Percentiles rank a stretch among this genome's conserved stretches.
Evolutionary conservation across 1,284 basidiomycete species (phyloP).

Genomic region (Ustilago loliicola): DNA sequence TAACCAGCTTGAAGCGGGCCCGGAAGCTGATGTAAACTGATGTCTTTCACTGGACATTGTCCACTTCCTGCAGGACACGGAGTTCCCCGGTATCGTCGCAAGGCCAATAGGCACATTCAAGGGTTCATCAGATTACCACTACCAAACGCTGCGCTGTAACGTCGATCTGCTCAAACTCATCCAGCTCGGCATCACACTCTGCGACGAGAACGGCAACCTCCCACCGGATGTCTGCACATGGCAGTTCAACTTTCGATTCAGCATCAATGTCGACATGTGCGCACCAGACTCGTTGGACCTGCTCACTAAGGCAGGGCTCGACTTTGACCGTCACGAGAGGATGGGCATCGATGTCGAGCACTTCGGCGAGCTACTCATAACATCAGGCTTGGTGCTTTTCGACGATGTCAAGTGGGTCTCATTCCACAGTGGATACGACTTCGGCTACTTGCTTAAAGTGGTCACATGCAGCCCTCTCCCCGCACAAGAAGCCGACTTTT

Average conservation of each 20-base stretch:
- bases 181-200: slow-evolving; percentile 93
- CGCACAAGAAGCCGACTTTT: slow-evolving; percentile 89
- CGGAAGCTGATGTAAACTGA: no score
- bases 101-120: slow-evolving; percentile 96
- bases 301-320: slow-evolving; percentile 92
- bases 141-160: slow-evolving; percentile 96
- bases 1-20: no score
- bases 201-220: slow-evolving; percentile 91
- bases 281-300: slow-evolving; percentile 96
- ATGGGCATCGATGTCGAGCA: slow-evolving; percentile 92
- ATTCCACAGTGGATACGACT: slow-evolving; percentile 99
- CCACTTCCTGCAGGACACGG: slow-evolving; percentile 78
- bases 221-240: slow-evolving; percentile 87
- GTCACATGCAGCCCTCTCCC: slow-evolving; percentile 90
- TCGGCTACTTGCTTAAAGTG: slow-evolving; percentile 97
- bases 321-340: slow-evolving; percentile 92
- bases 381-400: slow-evolving; percentile 89
- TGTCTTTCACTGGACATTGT: no score
- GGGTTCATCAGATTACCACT: slow-evolving; percentile 97
- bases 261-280: slow-evolving; percentile 93
- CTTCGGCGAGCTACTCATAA: slow-evolving; percentile 97
- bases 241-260: slow-evolving; percentile 99
- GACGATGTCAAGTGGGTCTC: slow-evolving; percentile 96
- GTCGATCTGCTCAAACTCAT: slow-evolving; percentile 98
- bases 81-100: slow-evolving; percentile 98